Evolutionary conservation across 169 alveolate species (phyloP).

Genomic region (Besnoitia besnoiti): DNA sequence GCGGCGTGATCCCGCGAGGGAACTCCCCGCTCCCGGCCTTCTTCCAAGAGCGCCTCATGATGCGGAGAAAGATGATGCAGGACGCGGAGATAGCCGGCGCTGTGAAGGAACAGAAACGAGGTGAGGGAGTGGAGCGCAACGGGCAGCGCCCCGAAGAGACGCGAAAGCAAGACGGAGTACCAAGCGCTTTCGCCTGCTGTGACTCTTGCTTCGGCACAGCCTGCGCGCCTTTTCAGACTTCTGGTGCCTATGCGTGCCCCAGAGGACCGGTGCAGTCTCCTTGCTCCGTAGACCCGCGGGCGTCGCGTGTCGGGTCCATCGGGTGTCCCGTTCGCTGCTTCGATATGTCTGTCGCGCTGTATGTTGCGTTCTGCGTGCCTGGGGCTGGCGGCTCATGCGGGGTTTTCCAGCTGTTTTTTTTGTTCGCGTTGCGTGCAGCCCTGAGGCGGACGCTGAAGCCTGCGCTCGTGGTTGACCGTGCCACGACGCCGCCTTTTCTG

Average conservation of each 20-base stretch:
- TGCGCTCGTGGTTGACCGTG: constrained; percentile 16
- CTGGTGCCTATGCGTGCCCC: too few relatives aligned
- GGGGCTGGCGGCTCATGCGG: too few relatives aligned
- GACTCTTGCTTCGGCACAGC: too few relatives aligned
- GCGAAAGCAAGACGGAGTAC: too few relatives aligned
- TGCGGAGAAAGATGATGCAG: background rate
- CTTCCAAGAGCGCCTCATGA: constrained; percentile 12
- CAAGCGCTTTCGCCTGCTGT: too few relatives aligned
- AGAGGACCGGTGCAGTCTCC: background rate
- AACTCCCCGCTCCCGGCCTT: background rate
- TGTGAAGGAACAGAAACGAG: background rate
- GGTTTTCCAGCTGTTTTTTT: background rate
- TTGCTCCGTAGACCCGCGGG: background rate
- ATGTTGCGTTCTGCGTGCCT: too few relatives aligned
- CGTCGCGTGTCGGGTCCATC: too few relatives aligned
- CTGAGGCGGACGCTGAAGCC: constrained; percentile 22
- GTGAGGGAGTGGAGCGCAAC: background rate
- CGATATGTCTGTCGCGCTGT: too few relatives aligned
- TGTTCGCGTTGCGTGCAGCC: background rate
- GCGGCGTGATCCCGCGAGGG: background rate
- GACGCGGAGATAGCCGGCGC: background rate
- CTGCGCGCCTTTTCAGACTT: too few relatives aligned
- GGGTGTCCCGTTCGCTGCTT: too few relatives aligned
- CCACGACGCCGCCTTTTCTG: constrained; percentile 51
- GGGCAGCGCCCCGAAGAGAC: too few relatives aligned